Base-by-base conservation (phyloP, 2,329 filamentous ascomycete species). In the Apiospora kogelbergensis region DNA sequence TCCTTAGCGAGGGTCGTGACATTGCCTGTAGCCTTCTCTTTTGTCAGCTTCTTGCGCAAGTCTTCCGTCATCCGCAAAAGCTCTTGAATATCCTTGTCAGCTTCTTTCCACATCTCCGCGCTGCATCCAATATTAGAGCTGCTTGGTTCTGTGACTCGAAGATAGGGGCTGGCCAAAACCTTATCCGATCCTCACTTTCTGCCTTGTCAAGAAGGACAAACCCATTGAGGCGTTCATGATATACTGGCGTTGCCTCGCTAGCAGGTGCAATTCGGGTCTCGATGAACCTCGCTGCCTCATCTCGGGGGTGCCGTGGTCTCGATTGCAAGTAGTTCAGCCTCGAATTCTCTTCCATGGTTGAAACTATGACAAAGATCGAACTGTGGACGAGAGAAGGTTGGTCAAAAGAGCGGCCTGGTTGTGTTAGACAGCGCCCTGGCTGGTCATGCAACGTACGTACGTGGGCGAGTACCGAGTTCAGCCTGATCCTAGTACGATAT, bases 231-330 rank as follows among this genome's bases (percentile, higher is more conserved):
- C 46, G 1, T 17, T 53, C 46, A 15, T 53, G 24, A 9, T 30
- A 53, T 9, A 53, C 46, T 20, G 46, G 24, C 3, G 7, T 26
- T 2, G 2, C 15, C 24, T 53, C 24, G 3, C 5, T 6, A 22
- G 46, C 5, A 17, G 46, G 46, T 13, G 46, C 46, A 17, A 53
- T 13, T 10, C 33, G 44, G 40, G 17, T 68, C 24, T 68, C 66
- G 17, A 68, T 26, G 20, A 68, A 68, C 11, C 53, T 53, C n/a
- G 9, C 33, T 10, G 67, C 67, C 20, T 40, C 67, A 15, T 63
- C 63, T 63, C 22, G 17, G 22, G 66, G 48, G 9, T 68, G 53
- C 10, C 48, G 66, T 6, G 37, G 1, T 17, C 66, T 10, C 4
- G 48, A 63, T 13, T 63, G 57, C 37, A 63, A 9, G 13, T 68